Conservation (phyloP, 148 eudicot genomes). For the Simmondsia chinensis region DNA sequence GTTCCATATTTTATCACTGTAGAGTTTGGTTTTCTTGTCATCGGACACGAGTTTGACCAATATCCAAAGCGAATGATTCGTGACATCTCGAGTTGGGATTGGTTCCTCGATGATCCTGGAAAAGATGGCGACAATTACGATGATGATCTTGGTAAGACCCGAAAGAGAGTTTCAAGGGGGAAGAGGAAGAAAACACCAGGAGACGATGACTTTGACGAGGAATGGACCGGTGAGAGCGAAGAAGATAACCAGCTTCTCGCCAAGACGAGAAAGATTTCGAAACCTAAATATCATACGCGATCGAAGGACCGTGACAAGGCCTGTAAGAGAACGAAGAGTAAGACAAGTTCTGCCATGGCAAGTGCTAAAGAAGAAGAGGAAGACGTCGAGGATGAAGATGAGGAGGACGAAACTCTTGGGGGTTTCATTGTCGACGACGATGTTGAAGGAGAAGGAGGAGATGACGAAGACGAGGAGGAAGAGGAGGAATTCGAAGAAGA, state of each 20-base stretch:
- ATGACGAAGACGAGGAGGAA: slow-evolving; percentile 11
- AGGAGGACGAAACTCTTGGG: slow-evolving; percentile 73
- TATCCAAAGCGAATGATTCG: slow-evolving; percentile 58
- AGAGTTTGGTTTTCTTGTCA: slow-evolving; percentile 94
- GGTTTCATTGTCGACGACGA: slow-evolving; percentile 76
- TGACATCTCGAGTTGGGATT: slow-evolving; percentile 56
- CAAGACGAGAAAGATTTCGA: slow-evolving; percentile 30
- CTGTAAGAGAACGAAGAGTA: slow-evolving; percentile 8
- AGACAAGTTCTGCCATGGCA: slow-evolving; percentile 12
- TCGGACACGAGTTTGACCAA: slow-evolving; percentile 79
- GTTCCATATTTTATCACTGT: no score
- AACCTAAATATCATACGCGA: slow-evolving; percentile 54
- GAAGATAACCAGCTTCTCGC: slow-evolving; percentile 38
- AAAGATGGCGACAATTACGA: slow-evolving; percentile 43
- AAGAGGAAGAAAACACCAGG: slow-evolving; percentile 39
- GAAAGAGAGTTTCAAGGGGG: slow-evolving; percentile 23
- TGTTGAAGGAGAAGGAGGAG: slow-evolving; percentile 26
- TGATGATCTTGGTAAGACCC: slow-evolving; percentile 23
- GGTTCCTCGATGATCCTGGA: slow-evolving; percentile 70
- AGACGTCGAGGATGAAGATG: slow-evolving; percentile 42
- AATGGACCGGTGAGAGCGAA: slow-evolving; percentile 76
- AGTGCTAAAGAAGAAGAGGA: slow-evolving; percentile 10
- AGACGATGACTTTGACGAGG: slow-evolving; percentile 50
- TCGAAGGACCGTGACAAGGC: slow-evolving; percentile 38
- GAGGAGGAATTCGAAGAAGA: slow-evolving; percentile 39